phyloP scores from a whole-genome alignment of 2,329 filamentous ascomycete species.

The Dendryphion nanum region DNA sequence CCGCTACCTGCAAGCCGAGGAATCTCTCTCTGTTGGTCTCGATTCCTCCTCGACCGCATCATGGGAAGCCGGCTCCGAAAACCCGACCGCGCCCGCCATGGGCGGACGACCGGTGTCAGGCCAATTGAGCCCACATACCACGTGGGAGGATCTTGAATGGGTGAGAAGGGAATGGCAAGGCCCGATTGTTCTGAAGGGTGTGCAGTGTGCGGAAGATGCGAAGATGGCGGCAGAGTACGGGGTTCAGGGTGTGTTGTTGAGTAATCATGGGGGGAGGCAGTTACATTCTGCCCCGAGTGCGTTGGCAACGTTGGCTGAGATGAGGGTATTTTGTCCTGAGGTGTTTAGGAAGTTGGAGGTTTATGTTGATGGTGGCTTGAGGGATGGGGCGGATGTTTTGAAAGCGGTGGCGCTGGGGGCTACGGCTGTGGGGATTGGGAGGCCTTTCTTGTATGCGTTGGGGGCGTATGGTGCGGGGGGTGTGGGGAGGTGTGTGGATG shows the following conservation, averaged over 20 bases:
- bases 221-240: conserved; percentile 39
- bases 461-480: conserved; percentile 39
- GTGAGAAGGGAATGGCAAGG: conserved; percentile 22
- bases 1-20: conserved; percentile 23
- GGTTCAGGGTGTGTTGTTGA: conserved; percentile 45
- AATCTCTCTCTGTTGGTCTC: conserved; percentile 31
- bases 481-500: conserved; percentile 16
- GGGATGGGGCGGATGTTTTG: conserved; percentile 63
- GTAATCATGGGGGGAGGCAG: conserved; percentile 48
- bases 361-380: conserved; percentile 63
- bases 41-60: conserved; percentile 57
- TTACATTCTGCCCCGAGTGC: conserved; percentile 45
- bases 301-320: conserved; percentile 60
- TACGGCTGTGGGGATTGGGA: conserved; percentile 59
- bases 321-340: conserved; percentile 60
- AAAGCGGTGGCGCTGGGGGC: conserved; percentile 66
- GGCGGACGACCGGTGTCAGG: conserved; percentile 42
- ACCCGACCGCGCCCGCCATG: conserved; percentile 58
- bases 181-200: conserved; percentile 40
- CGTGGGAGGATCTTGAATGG: conserved; percentile 45
- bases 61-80: conserved; percentile 55
- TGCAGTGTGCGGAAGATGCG: conserved; percentile 39
- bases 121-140: conserved; percentile 47
- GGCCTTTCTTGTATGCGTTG: conserved; percentile 59
- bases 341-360: conserved; percentile 61